phyloP scores from a whole-genome alignment of 2,329 filamentous ascomycete species.

The Talaromyces pinophilus region DNA sequence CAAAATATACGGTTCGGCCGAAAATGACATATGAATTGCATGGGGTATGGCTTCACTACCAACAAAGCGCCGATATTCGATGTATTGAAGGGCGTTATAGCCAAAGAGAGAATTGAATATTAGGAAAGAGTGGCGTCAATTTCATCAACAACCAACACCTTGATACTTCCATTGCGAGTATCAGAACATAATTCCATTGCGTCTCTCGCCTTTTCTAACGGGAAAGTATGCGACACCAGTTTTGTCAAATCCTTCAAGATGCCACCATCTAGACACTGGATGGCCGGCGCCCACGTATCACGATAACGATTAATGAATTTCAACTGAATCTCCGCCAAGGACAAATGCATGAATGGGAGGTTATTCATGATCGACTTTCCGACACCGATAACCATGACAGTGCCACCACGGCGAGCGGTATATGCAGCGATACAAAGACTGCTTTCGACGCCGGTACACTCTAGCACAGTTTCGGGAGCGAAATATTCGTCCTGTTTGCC shows the following conservation, averaged over 20 bases:
- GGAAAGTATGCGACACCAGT: conserved; percentile 64
- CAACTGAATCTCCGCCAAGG: conserved; percentile 64
- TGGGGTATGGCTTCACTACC: background rate
- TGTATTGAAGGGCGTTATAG: background rate
- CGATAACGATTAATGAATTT: conserved; percentile 71
- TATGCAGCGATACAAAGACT: conserved; percentile 62
- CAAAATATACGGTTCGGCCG: background rate
- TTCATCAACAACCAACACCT: conserved; percentile 62
- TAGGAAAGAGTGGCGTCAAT: conserved; percentile 27
- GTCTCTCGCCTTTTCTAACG: conserved; percentile 62
- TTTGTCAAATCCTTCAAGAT: conserved; percentile 61
- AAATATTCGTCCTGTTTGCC: conserved; percentile 54
- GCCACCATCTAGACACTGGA: conserved; percentile 60
- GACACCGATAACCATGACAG: conserved; percentile 65
- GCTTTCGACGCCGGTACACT: conserved; percentile 67
- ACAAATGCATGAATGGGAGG: conserved; percentile 67
- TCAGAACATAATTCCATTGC: conserved; percentile 57
- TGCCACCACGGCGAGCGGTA: conserved; percentile 59
- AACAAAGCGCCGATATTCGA: background rate
- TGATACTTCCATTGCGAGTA: conserved; percentile 57
- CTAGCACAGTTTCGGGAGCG: conserved; percentile 61
- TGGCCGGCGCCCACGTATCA: conserved; percentile 69
- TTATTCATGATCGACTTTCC: conserved; percentile 65
- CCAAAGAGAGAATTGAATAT: background rate
- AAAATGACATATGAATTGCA: background rate